These are phyloP conservation scores for Coniochaeta sp. DNA, from an alignment of 2,329 filamentous ascomycete genomes.

Conservation along the genomic window DNA sequence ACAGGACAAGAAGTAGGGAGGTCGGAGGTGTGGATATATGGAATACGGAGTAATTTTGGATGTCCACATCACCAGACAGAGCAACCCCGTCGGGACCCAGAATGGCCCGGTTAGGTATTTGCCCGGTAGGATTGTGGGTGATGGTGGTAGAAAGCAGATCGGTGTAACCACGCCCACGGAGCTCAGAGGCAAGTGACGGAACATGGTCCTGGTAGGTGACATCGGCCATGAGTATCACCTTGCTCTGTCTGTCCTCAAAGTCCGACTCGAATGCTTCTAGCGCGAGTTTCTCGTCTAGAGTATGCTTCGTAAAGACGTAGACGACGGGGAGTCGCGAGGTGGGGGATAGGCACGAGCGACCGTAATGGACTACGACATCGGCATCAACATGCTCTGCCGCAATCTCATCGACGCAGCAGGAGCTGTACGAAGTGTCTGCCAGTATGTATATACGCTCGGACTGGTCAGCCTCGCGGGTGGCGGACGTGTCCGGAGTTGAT, in stretches of 20 bases:
- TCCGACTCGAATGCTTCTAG: slow-evolving; percentile 56
- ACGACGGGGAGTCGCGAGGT: slow-evolving; percentile 82
- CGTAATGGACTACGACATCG: slow-evolving; percentile 90
- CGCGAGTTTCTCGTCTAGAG: slow-evolving; percentile 55
- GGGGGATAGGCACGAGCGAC: slow-evolving; percentile 83
- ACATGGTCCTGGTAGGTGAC: slow-evolving; percentile 80
- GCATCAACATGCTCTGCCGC: slow-evolving; percentile 90
- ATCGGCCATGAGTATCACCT: slow-evolving; percentile 79
- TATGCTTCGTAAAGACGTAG: slow-evolving; percentile 77
- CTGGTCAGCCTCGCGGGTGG: not conserved
- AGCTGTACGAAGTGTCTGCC: slow-evolving; percentile 92
- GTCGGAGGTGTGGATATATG: slow-evolving; percentile 77
- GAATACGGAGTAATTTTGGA: slow-evolving; percentile 69
- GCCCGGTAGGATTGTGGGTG: slow-evolving; percentile 68
- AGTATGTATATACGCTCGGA: slow-evolving; percentile 64
- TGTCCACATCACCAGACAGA: slow-evolving; percentile 31
- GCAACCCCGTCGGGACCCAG: slow-evolving; percentile 12
- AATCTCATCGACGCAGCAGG: slow-evolving; percentile 95
- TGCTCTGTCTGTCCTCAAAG: slow-evolving; percentile 56
- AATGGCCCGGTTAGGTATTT: slow-evolving; percentile 77
- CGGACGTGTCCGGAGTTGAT: not conserved
- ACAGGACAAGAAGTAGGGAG: slow-evolving; percentile 78
- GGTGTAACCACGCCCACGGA: slow-evolving; percentile 60
- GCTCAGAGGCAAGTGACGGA: slow-evolving; percentile 40
- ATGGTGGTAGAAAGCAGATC: slow-evolving; percentile 64